Evolutionary conservation across 805 yeast species (phyloP).

Genomic region (Saccharomycopsis schoenii): DNA sequence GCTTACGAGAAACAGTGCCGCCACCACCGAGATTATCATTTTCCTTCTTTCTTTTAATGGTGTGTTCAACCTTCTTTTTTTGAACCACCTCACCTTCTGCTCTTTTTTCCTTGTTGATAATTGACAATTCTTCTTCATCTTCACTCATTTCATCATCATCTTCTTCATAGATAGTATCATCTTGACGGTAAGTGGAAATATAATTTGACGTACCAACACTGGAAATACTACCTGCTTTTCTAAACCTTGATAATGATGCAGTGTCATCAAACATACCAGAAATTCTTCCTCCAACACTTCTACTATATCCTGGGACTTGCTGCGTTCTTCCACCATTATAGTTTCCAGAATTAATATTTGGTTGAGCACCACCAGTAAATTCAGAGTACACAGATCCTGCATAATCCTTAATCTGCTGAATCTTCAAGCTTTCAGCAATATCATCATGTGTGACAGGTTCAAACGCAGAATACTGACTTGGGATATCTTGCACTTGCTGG

Average conservation of each 20-base stretch:
- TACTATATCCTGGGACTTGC: not conserved
- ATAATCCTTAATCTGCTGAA: conserved; percentile 3
- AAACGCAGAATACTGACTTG: conserved; percentile 12
- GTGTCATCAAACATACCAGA: conserved; percentile 8
- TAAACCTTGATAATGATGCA: conserved; percentile 1
- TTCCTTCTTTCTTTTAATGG: not conserved
- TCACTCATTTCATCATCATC: conserved; percentile 14
- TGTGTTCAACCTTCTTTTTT: not conserved
- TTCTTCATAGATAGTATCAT: conserved; percentile 18
- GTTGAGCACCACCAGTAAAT: conserved; percentile 6
- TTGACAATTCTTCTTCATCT: conserved; percentile 15
- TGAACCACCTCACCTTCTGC: not conserved
- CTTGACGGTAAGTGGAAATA: conserved; percentile 16
- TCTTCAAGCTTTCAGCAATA: conserved; percentile 12
- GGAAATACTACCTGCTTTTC: conserved; percentile 11
- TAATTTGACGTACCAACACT: conserved; percentile 17
- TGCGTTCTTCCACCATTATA: not conserved
- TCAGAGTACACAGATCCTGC: conserved; percentile 11
- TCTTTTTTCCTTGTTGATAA: not conserved
- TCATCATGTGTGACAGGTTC: conserved; percentile 18
- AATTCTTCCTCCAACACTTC: not conserved
- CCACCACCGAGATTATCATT: conserved; percentile 5
- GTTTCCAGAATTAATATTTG: not conserved
- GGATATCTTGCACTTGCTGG: not conserved
- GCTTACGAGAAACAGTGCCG: conserved; percentile 11